Evolutionary conservation across 2,329 filamentous ascomycete species (phyloP).

Genomic region (Paracoccidioides lutzii): DNA sequence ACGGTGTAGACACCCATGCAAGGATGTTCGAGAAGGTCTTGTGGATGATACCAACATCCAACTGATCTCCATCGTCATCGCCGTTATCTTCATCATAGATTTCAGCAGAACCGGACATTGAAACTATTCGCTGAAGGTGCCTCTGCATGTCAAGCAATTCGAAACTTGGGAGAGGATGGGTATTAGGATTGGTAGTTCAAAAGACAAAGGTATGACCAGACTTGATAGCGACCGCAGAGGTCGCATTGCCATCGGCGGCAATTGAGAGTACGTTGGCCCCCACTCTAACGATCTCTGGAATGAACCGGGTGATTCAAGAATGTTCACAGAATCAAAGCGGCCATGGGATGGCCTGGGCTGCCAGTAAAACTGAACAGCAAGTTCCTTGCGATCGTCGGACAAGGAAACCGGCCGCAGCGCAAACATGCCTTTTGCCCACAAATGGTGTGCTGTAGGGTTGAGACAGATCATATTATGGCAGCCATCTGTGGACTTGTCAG

Average conservation of each 20-base stretch:
- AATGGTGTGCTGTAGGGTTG: no score
- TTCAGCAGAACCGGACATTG: neutral
- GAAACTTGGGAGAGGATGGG: constrained; percentile 2
- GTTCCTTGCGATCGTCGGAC: neutral
- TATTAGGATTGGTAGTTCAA: neutral
- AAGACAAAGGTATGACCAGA: constrained; percentile 1
- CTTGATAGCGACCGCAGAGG: neutral
- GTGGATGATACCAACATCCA: neutral
- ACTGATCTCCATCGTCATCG: neutral
- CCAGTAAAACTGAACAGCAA: neutral
- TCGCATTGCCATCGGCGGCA: neutral
- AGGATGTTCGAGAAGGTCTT: neutral
- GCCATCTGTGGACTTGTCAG: neutral
- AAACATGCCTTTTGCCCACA: neutral
- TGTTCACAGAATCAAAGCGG: neutral
- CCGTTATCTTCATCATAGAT: neutral
- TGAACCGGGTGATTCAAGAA: neutral
- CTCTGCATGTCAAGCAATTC: constrained; percentile 2
- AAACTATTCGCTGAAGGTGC: neutral
- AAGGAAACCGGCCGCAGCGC: neutral
- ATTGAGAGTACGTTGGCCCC: neutral
- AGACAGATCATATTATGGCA: neutral
- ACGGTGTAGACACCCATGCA: neutral
- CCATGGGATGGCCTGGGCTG: neutral
- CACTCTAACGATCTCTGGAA: neutral